Conservation (phyloP, 2,329 filamentous ascomycete species). For the Periconia sp. region DNA sequence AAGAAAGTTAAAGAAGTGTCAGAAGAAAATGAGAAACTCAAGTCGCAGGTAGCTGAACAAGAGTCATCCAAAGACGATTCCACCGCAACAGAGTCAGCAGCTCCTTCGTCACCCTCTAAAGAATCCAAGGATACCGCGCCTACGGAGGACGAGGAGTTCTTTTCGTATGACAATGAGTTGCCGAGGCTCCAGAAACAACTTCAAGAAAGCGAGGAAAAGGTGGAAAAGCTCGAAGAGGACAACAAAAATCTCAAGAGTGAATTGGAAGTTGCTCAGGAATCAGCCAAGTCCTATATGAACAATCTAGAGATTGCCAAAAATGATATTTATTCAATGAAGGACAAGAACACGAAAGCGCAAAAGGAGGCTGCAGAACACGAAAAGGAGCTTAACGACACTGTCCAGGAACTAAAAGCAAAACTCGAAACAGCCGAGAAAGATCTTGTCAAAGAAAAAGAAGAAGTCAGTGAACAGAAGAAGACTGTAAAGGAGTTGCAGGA, state of each 20-base stretch:
- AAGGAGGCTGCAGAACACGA: constrained; percentile 34
- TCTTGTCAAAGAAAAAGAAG: constrained; percentile 47
- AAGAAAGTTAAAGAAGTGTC: constrained; percentile 63
- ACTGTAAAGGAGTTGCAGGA: constrained; percentile 39
- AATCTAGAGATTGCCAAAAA: constrained; percentile 68
- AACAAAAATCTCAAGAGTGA: constrained; percentile 70
- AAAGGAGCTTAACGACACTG: constrained; percentile 28
- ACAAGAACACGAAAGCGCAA: constrained; percentile 51
- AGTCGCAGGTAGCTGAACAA: constrained; percentile 27
- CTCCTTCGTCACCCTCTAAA: constrained; percentile 27
- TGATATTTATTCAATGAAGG: constrained; percentile 60
- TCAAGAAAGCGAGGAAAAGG: constrained; percentile 68
- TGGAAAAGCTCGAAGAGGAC: constrained; percentile 69
- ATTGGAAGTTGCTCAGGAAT: constrained; percentile 70
- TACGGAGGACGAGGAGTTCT: constrained; percentile 69
- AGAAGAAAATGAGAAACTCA: constrained; percentile 64
- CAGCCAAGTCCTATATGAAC: constrained; percentile 50
- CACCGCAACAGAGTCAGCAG: constrained; percentile 26
- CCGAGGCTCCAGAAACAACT: constrained; percentile 78
- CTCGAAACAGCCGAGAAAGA: constrained; percentile 47
- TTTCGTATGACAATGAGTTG: constrained; percentile 88
- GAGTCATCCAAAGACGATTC: constrained; percentile 29
- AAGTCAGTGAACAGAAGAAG: constrained; percentile 45
- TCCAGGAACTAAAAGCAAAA: constrained; percentile 31
- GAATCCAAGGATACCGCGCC: constrained; percentile 24